These are phyloP conservation scores for Isatis lusitanica DNA, from an alignment of 441 rosid species.

Conservation along the genomic window DNA sequence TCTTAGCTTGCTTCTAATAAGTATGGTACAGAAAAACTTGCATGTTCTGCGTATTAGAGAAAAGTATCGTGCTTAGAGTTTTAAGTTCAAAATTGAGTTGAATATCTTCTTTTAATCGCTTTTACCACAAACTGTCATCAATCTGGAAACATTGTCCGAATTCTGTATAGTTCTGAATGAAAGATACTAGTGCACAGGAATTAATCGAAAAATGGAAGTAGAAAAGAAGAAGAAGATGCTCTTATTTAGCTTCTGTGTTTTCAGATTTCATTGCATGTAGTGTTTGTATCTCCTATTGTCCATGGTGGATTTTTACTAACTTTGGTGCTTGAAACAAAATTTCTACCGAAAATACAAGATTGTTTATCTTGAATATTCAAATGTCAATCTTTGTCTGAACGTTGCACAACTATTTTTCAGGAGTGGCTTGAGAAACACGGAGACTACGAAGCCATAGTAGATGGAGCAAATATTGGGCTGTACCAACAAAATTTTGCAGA, in stretches of 20 bases:
- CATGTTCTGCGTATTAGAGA: background rate
- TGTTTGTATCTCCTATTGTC: background rate
- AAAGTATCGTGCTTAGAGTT: background rate
- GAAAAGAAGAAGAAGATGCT: background rate
- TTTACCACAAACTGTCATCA: background rate
- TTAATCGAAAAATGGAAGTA: background rate
- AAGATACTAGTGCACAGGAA: background rate
- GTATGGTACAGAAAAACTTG: background rate
- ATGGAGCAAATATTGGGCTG: constrained; percentile 92
- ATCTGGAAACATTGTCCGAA: background rate
- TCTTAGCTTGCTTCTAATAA: background rate
- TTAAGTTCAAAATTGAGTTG: background rate
- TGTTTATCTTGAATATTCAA: background rate
- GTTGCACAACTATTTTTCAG: constrained; percentile 31
- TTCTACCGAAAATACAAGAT: background rate
- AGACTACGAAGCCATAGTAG: constrained; percentile 65
- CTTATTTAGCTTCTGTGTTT: background rate
- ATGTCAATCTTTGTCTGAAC: background rate
- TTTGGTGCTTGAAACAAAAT: background rate
- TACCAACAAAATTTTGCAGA: constrained; percentile 85
- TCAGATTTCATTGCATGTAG: background rate
- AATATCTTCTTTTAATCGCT: background rate
- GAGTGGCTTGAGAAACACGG: constrained; percentile 70
- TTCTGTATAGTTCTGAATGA: background rate
- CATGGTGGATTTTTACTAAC: background rate